Conservation (phyloP, 2,329 filamentous ascomycete species). For the Trichoderma koningiopsis region DNA sequence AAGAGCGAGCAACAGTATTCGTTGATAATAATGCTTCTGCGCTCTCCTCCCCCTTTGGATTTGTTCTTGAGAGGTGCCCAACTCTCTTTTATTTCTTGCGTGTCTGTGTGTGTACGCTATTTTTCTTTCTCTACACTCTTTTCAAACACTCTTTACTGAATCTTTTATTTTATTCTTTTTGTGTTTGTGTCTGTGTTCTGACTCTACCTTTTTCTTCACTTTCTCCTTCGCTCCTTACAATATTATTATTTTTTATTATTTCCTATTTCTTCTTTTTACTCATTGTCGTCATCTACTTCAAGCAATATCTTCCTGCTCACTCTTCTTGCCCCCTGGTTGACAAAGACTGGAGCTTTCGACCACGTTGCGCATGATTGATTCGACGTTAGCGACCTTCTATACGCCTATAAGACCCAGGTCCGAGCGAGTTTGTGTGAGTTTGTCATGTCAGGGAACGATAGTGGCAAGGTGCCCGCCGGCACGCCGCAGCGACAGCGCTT, state of each 20-base stretch:
- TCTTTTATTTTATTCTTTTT: background rate
- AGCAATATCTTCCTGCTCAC: background rate
- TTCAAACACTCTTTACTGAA: background rate
- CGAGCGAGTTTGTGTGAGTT: too few species aligned
- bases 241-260: background rate
- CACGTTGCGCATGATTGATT: background rate
- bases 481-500: conserved; percentile 3
- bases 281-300: background rate
- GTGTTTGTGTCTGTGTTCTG: background rate
- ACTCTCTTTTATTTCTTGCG: conserved; percentile 16
- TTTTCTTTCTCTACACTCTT: background rate
- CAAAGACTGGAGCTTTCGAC: conserved; percentile 6
- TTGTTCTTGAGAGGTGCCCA: conserved; percentile 4
- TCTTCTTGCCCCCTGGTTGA: background rate
- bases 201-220: background rate
- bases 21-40: conserved; percentile 14
- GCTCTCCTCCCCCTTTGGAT: background rate
- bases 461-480: conserved; percentile 4
- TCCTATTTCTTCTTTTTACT: background rate
- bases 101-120: conserved; percentile 1
- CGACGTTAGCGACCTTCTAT: background rate
- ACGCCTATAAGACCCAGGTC: too few species aligned
- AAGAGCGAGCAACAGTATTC: background rate
- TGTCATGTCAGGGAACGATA: conserved; percentile 5
- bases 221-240: background rate